Conservation (phyloP, 2,329 filamentous ascomycete genomes). For the Drechmeria coniospora region DNA sequence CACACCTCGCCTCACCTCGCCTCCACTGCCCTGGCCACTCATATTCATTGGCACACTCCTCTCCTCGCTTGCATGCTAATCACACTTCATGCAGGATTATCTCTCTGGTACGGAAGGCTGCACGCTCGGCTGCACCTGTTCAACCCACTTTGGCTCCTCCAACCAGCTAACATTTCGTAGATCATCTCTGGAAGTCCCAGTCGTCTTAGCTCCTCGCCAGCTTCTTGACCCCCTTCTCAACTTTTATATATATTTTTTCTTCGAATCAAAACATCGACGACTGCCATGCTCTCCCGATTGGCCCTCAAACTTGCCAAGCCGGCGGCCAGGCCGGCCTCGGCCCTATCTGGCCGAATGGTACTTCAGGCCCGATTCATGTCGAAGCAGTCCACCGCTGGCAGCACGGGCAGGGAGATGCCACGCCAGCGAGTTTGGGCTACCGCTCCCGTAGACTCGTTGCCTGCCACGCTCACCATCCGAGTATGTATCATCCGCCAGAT, state of each 20-base stretch:
- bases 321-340: constrained; percentile 28
- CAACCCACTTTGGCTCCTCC: too few species aligned
- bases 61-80: constrained; percentile 25
- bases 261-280: constrained; percentile 3
- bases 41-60: too few species aligned
- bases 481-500: constrained; percentile 30
- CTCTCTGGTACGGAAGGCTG: constrained; percentile 47
- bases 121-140: constrained; percentile 3
- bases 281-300: constrained; percentile 46
- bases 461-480: constrained; percentile 86
- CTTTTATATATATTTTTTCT: too few species aligned
- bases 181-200: constrained; percentile 27
- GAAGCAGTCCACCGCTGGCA: constrained; percentile 40
- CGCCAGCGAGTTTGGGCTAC: constrained; percentile 40
- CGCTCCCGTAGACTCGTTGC: constrained; percentile 39
- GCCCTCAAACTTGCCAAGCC: constrained; percentile 37
- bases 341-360: constrained; percentile 22
- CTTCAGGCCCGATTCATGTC: constrained; percentile 22
- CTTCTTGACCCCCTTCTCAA: constrained; percentile 10
- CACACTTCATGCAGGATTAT: constrained; percentile 43
- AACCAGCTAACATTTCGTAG: too few species aligned
- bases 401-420: constrained; percentile 55
- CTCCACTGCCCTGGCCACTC: too few species aligned
- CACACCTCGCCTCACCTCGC: background rate
- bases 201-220: constrained; percentile 13